phyloP scores from a whole-genome alignment of 768 basidiomycete genomes.

The Tremella fuciformis region DNA sequence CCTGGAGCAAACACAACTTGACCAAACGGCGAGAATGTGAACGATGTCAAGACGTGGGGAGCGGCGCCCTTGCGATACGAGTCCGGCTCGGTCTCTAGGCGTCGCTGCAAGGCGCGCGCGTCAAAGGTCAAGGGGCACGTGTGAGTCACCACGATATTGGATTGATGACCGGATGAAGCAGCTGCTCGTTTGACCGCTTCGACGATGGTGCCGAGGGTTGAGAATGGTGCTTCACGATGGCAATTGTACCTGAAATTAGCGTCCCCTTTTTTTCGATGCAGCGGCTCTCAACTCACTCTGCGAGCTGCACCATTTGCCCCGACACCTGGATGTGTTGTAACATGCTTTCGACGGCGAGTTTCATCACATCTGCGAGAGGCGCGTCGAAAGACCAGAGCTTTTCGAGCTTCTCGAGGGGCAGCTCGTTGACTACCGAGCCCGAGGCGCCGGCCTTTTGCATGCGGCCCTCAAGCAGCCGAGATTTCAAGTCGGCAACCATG shows the following conservation, averaged over 20 bases:
- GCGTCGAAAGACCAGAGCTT: slow-evolving; percentile 29
- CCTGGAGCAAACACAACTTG: slow-evolving; percentile 19
- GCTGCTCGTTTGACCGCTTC: slow-evolving; percentile 4
- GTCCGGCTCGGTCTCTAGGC: slow-evolving; percentile 6
- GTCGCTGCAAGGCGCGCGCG: slow-evolving; percentile 18
- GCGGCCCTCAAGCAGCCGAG: background rate
- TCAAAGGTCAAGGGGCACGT: slow-evolving; percentile 24
- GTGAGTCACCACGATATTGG: slow-evolving; percentile 20
- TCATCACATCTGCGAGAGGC: slow-evolving; percentile 15
- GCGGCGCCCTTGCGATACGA: slow-evolving; percentile 21
- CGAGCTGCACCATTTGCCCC: slow-evolving; percentile 15
- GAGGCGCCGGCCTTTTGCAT: slow-evolving; percentile 12
- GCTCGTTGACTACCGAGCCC: slow-evolving; percentile 5
- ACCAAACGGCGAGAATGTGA: slow-evolving; percentile 22
- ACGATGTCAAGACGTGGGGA: slow-evolving; percentile 19
- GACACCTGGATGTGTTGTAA: slow-evolving; percentile 3
- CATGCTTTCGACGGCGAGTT: slow-evolving; percentile 7
- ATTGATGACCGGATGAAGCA: slow-evolving; percentile 4
- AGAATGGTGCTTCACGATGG: slow-evolving; percentile 16
- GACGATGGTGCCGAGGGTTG: slow-evolving; percentile 15
- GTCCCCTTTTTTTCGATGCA: background rate
- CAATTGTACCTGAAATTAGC: slow-evolving; percentile 23
- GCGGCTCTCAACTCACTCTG: slow-evolving; percentile 20
- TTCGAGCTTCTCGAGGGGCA: slow-evolving; percentile 18
- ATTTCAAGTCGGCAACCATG: slow-evolving; percentile 21